A percentile compares a stretch with the other conserved stretches of the same genome.
Conservation (phyloP, 139 green algal genomes). For the Trebouxia sp. region DNA sequence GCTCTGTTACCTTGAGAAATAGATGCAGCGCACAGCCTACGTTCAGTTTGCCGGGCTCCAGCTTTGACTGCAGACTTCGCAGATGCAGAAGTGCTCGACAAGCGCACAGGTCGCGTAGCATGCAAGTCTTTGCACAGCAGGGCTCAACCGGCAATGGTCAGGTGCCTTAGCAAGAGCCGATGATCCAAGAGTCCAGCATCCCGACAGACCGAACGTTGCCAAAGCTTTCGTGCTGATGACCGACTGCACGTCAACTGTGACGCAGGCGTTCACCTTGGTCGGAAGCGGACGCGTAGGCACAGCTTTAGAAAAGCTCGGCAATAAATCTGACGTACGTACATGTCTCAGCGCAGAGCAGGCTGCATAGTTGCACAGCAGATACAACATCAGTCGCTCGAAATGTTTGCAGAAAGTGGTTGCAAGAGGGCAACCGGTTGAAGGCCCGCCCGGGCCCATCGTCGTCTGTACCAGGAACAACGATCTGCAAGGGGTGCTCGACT, state of each 20-base stretch:
- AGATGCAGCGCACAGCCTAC: too few relatives aligned
- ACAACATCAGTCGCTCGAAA: too few relatives aligned
- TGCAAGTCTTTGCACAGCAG: neutral
- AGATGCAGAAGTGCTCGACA: too few relatives aligned
- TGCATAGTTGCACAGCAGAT: neutral
- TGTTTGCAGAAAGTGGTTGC: conserved; percentile 63
- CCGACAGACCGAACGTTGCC: neutral
- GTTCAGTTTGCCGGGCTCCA: too few relatives aligned
- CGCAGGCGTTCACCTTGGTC: conserved; percentile 75
- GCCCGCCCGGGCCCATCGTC: conserved; percentile 74
- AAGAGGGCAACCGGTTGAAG: conserved; percentile 57
- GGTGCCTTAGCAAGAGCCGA: too few relatives aligned
- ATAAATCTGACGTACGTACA: conserved; percentile 57
- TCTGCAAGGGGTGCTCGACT: conserved; percentile 73
- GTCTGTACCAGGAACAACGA: conserved; percentile 92
- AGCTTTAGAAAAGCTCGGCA: conserved; percentile 78
- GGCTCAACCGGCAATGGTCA: neutral
- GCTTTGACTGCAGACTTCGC: too few relatives aligned
- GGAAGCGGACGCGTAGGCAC: conserved; percentile 82
- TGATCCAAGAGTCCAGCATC: too few relatives aligned
- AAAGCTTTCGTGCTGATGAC: neutral
- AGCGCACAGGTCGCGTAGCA: neutral
- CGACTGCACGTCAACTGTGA: neutral
- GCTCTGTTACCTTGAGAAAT: too few relatives aligned
- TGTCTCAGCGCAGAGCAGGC: neutral